These are phyloP conservation scores for Actinomortierella ambigua DNA, from an alignment of 371 early-diverging fungal genomes.

Conservation along the genomic window DNA sequence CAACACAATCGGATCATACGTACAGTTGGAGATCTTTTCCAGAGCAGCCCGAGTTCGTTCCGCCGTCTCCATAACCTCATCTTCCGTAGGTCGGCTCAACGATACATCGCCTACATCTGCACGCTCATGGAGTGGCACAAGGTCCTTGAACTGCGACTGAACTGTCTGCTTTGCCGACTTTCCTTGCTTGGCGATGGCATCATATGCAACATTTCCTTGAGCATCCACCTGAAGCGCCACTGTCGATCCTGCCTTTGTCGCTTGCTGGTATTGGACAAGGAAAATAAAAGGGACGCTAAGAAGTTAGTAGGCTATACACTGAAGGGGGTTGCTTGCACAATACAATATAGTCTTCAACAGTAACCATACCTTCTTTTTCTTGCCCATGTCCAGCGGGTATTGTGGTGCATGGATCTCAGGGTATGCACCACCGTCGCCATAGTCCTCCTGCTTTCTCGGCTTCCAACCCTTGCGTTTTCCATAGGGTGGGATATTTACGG, in stretches of 20 bases:
- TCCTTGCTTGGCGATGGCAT: conserved; percentile 85
- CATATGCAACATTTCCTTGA: conserved; percentile 90
- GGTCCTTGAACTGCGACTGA: conserved; percentile 83
- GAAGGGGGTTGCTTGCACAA: neutral
- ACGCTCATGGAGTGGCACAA: conserved; percentile 79
- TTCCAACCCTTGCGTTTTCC: conserved; percentile 80
- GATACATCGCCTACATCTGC: conserved; percentile 74
- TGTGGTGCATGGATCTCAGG: conserved; percentile 93
- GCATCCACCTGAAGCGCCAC: conserved; percentile 89
- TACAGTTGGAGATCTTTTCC: conserved; percentile 84
- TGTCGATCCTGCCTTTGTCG: conserved; percentile 65
- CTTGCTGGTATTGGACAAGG: conserved; percentile 29
- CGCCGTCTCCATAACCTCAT: conserved; percentile 79
- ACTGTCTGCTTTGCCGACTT: conserved; percentile 73
- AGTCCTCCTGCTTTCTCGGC: conserved; percentile 86
- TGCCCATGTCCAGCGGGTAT: conserved; percentile 94
- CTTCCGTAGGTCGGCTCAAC: conserved; percentile 79
- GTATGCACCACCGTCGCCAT: conserved; percentile 96
- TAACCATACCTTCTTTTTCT: conserved; percentile 58
- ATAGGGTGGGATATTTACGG: conserved; percentile 75
- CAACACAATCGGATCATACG: neutral
- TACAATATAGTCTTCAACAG: neutral
- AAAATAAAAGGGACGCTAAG: neutral
- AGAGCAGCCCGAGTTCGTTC: conserved; percentile 89
- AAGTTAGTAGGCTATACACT: conserved; percentile 2